Evolutionary conservation across 768 basidiomycete species (phyloP).

Genomic region (Kwoniella dendrophila): DNA sequence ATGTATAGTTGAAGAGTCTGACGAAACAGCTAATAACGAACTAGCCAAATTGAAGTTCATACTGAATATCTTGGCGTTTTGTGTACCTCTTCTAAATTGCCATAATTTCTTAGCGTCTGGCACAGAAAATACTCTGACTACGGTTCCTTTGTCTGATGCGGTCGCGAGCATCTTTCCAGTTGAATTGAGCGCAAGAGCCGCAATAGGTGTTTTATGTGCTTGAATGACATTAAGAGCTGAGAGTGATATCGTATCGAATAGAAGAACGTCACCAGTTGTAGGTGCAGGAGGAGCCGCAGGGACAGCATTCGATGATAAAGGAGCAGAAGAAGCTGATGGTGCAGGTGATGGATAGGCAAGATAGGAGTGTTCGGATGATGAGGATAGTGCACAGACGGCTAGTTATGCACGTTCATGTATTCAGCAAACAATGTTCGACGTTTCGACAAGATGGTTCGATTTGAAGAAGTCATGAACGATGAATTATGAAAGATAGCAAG

Average conservation of each 20-base stretch:
- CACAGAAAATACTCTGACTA: conserved; percentile 90
- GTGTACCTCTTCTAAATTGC: conserved; percentile 89
- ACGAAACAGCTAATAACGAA: conserved; percentile 83
- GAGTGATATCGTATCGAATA: conserved; percentile 90
- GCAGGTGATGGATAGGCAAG: conserved; percentile 95
- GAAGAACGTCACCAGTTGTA: conserved; percentile 71
- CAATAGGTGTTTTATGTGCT: conserved; percentile 92
- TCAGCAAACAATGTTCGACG: neutral
- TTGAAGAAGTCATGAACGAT: no score
- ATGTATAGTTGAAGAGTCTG: conserved; percentile 93
- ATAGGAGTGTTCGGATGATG: conserved; percentile 87
- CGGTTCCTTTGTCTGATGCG: conserved; percentile 91
- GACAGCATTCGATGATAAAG: conserved; percentile 60
- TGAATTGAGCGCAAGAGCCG: conserved; percentile 79
- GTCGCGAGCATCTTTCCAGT: conserved; percentile 89
- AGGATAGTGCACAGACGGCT: conserved; percentile 95
- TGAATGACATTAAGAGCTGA: conserved; percentile 94
- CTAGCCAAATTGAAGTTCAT: conserved; percentile 82
- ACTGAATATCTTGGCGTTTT: conserved; percentile 81
- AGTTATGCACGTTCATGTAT: conserved; percentile 3
- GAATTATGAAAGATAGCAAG: conserved; percentile 25
- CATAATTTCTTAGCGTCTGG: conserved; percentile 91
- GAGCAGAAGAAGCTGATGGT: conserved; percentile 70
- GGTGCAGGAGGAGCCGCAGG: conserved; percentile 57
- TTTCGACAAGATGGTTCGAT: no score